Base-by-base conservation (phyloP, 2,329 filamentous ascomycete genomes). In the Colletotrichum graminicola region DNA sequence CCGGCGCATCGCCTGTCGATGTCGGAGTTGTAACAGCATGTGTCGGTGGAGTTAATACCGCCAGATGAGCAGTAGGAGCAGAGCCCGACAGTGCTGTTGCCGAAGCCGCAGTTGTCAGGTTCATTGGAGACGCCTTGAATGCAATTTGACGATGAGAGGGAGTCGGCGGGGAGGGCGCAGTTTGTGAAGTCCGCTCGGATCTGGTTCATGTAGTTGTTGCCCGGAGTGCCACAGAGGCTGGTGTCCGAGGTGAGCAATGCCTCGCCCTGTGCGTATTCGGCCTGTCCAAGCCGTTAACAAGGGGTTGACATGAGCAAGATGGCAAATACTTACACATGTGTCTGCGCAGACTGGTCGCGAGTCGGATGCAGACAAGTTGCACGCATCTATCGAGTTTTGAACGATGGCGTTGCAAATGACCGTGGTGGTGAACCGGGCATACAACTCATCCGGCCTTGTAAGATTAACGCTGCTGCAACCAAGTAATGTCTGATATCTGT, bases 381-480 rank as follows among this genome's bases (percentile, higher is more conserved):
- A 99, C 34, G 87, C 79, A 14, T 83, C 79, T 76, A 92, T 90
- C 6, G 96, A 98, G 79, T 94, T 95, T 82, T 99, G 96, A 62
- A 99, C 89, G 78, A 99, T 93, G 75, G 93, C 89, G 85, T 97
- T 98, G 87, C 96, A 99, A 74, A 99, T 88, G 74, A 97, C 92
- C 73, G 93, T 96, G 57, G 91, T 96, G 6, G 95, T 97, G 82
- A 95, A 99, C 76, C 96, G 92, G 60, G 96, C 95, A 82, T 99
- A 99, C 77, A 95, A 89, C 77, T 92, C 88, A 75, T 90, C 92
- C 5, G 94, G 92, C 79, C 97, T 93, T 67, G 89, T 90, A 67
- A 95, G 87, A 77, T 96, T 90, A 76, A 98, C 86, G 73, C 89
- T 88, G 59, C 88, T 86, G 80, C 96, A 99, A 67, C 95, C 95